Conservation (phyloP, 106 monocot species). For the Platanthera zijinensis region DNA sequence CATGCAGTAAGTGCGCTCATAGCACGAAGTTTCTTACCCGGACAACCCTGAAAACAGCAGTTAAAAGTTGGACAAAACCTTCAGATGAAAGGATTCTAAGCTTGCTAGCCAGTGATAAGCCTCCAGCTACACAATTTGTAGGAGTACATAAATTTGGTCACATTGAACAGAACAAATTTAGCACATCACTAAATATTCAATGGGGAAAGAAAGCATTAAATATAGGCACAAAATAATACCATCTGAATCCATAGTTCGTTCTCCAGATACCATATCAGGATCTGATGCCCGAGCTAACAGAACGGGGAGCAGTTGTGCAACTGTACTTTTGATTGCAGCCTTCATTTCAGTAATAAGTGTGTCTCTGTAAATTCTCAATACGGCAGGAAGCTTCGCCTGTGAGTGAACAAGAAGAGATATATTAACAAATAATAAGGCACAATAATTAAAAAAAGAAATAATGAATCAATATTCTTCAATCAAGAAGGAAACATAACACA, state of each 20-base stretch:
- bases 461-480: neutral
- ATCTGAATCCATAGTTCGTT: conserved; percentile 66
- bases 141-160: neutral
- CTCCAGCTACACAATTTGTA: conserved; percentile 46
- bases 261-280: conserved; percentile 43
- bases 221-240: conserved; percentile 25
- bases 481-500: neutral
- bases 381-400: conserved; percentile 82
- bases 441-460: neutral
- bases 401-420: conserved; percentile 6
- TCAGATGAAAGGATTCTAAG: conserved; percentile 81
- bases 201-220: neutral
- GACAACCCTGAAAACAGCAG: conserved; percentile 81
- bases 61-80: conserved; percentile 86
- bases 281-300: conserved; percentile 55
- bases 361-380: conserved; percentile 84
- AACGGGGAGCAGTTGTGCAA: conserved; percentile 82
- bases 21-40: conserved; percentile 41
- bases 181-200: neutral
- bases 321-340: conserved; percentile 86
- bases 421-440: neutral
- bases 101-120: conserved; percentile 83
- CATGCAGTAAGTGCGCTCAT: neutral
- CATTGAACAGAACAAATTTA: neutral
- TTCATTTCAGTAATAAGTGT: conserved; percentile 91